phyloP scores from a whole-genome alignment of 768 basidiomycete species.

The Naganishia friedmannii region DNA sequence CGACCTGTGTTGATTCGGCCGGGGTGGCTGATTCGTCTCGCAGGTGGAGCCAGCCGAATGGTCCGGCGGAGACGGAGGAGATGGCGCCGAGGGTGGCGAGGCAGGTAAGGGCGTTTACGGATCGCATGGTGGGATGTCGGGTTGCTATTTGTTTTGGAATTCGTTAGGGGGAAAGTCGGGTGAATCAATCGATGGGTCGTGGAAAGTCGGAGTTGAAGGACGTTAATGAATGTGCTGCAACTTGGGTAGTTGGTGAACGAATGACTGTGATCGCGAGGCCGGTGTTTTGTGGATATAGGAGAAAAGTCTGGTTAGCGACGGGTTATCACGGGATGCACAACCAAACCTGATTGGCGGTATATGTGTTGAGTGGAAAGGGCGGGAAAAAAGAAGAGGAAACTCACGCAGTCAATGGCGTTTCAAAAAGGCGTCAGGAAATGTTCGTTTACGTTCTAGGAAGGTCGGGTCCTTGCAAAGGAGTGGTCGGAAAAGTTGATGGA shows the following conservation, averaged over 20 bases:
- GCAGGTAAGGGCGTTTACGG: conserved; percentile 22
- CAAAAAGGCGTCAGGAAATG: background rate
- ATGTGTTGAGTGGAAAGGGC: background rate
- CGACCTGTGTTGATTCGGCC: conserved; percentile 6
- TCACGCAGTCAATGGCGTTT: conserved; percentile 5
- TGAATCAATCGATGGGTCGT: conserved; percentile 15
- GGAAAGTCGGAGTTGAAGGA: background rate
- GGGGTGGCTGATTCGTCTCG: conserved; percentile 6
- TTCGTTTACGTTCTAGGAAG: background rate
- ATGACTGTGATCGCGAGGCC: background rate
- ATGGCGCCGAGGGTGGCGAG: conserved; percentile 24
- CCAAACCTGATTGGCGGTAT: background rate
- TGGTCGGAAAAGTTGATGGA: background rate
- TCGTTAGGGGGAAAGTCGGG: background rate
- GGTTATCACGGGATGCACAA: background rate
- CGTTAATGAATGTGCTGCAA: conserved; percentile 17
- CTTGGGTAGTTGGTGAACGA: background rate
- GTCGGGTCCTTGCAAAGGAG: conserved; percentile 15
- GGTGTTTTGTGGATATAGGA: background rate
- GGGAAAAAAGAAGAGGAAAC: too few species aligned
- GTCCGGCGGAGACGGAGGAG: conserved; percentile 14
- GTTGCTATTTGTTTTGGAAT: background rate
- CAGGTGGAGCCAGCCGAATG: conserved; percentile 19
- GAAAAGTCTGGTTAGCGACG: conserved; percentile 3
- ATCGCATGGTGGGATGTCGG: conserved; percentile 15